phyloP scores from a whole-genome alignment of 441 rosid species.

The Populus tomentosa region DNA sequence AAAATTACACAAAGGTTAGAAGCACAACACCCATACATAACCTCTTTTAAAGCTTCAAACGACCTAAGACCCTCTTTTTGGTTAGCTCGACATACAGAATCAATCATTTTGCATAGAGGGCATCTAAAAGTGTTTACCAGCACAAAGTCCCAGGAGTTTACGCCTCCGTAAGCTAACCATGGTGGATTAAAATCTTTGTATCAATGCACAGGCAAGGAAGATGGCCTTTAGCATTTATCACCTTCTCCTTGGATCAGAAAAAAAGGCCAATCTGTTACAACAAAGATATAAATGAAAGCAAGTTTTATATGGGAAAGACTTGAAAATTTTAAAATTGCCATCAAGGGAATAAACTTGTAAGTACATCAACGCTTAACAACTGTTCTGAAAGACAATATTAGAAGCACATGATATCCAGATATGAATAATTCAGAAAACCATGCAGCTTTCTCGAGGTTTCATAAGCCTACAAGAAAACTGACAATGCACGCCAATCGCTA shows the following conservation, averaged over 20 bases:
- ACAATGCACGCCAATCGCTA: not conserved
- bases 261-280: slow-evolving; percentile 6
- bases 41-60: not conserved
- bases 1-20: not conserved
- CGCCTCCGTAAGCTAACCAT: slow-evolving; percentile 99
- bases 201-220: slow-evolving; percentile 14
- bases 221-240: slow-evolving; percentile 18
- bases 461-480: not conserved
- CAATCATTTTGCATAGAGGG: slow-evolving; percentile 11
- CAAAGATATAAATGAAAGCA: slow-evolving; percentile 2
- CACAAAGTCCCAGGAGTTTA: slow-evolving; percentile 79
- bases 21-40: not conserved
- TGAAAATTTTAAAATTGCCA: not conserved
- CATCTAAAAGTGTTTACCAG: slow-evolving; percentile 51
- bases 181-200: slow-evolving; percentile 20
- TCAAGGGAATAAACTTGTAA: not conserved
- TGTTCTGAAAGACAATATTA: not conserved
- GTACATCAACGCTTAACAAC: not conserved
- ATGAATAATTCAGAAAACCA: not conserved
- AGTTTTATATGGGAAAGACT: slow-evolving; percentile 9
- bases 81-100: not conserved
- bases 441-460: not conserved
- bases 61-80: not conserved
- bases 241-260: slow-evolving; percentile 19
- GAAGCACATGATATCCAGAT: not conserved